Conservation (phyloP, 768 basidiomycete species). For the Pulveroboletus sp. region DNA sequence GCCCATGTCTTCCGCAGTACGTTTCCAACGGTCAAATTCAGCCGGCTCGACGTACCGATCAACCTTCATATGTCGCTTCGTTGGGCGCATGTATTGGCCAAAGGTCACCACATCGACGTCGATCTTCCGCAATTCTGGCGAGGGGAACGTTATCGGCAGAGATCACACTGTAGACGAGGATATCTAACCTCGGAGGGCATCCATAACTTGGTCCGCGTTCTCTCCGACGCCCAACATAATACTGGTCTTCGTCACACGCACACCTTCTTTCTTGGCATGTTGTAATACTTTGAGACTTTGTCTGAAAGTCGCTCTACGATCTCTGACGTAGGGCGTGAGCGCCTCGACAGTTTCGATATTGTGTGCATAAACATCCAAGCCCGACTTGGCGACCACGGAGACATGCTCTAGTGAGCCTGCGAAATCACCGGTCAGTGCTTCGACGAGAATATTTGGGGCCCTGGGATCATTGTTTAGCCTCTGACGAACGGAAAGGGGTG, state of each 20-base stretch:
- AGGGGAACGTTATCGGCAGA: neutral
- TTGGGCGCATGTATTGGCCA: constrained; percentile 99
- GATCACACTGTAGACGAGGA: neutral
- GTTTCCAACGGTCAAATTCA: constrained; percentile 91
- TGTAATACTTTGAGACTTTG: constrained; percentile 79
- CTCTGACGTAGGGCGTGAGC: constrained; percentile 91
- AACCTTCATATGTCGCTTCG: constrained; percentile 99
- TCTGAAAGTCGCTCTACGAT: constrained; percentile 87
- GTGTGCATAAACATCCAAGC: constrained; percentile 96
- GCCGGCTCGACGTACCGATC: constrained; percentile 91
- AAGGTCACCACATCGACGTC: constrained; percentile 98
- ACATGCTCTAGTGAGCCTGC: constrained; percentile 73
- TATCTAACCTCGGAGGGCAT: constrained; percentile 73
- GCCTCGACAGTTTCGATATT: constrained; percentile 96
- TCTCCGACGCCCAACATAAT: constrained; percentile 99
- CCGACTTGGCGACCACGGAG: constrained; percentile 81
- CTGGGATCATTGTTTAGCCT: constrained; percentile 36
- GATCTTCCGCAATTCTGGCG: constrained; percentile 75
- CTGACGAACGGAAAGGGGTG: constrained; percentile 14
- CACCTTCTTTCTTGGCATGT: constrained; percentile 80
- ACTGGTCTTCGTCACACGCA: constrained; percentile 92
- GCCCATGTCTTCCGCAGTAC: constrained; percentile 86
- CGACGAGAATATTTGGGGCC: constrained; percentile 93
- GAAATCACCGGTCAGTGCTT: constrained; percentile 96
- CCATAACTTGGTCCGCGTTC: constrained; percentile 72